phyloP scores from a whole-genome alignment of 2,329 filamentous ascomycete species.

The Blumeriella jaapii region DNA sequence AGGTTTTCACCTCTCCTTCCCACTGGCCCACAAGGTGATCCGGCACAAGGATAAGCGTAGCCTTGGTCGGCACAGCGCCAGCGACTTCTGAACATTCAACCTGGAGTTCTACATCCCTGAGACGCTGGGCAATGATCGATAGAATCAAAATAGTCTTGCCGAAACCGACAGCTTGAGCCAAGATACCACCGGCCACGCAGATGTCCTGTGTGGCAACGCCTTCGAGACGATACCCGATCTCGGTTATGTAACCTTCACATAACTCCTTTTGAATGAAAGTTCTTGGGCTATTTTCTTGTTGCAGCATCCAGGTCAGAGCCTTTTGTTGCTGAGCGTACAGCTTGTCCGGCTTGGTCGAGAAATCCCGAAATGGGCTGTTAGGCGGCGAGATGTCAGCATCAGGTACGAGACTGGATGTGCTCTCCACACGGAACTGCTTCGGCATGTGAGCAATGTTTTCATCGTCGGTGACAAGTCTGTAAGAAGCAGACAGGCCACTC shows the following conservation, averaged over 20 bases:
- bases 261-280: slow-evolving; percentile 41
- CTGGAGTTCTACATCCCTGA: background rate
- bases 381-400: background rate
- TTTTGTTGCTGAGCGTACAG: slow-evolving; percentile 35
- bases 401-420: slow-evolving; percentile 2
- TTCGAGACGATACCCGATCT: slow-evolving; percentile 46
- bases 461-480: slow-evolving; percentile 38
- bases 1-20: slow-evolving; percentile 41
- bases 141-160: slow-evolving; percentile 54
- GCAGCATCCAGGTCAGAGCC: slow-evolving; percentile 47
- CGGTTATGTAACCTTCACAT: slow-evolving; percentile 40
- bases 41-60: slow-evolving; percentile 50
- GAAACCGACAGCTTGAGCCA: slow-evolving; percentile 54
- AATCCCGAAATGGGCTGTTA: background rate
- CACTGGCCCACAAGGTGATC: slow-evolving; percentile 45
- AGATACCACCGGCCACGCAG: slow-evolving; percentile 43
- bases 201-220: slow-evolving; percentile 34
- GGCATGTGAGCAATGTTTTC: background rate
- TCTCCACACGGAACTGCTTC: slow-evolving; percentile 1
- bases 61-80: slow-evolving; percentile 32
- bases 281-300: slow-evolving; percentile 40
- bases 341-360: background rate
- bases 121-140: slow-evolving; percentile 29
- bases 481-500: slow-evolving; percentile 25
- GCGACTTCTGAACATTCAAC: background rate